Conservation (phyloP, 2,329 filamentous ascomycete genomes). For the Fusarium sp. region DNA sequence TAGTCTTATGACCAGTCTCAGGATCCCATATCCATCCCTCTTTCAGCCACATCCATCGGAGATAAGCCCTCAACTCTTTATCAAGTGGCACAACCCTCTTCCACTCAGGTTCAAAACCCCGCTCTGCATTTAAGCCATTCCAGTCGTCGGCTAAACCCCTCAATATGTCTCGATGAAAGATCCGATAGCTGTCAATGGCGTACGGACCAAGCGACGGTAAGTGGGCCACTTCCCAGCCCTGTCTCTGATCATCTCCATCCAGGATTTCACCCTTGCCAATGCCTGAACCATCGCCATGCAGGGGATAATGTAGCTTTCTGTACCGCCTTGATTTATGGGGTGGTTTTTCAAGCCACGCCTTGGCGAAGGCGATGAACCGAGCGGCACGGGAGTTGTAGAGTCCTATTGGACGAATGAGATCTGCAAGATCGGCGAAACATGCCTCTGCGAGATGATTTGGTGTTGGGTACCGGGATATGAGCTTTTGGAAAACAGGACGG, state of each 20-base stretch:
- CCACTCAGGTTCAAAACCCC: conserved; percentile 26
- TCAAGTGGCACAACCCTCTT: conserved; percentile 30
- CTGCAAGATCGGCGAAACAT: background rate
- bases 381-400: conserved; percentile 30
- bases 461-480: background rate
- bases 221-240: conserved; percentile 32
- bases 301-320: conserved; percentile 28
- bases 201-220: conserved; percentile 30
- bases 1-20: conserved; percentile 1
- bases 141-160: conserved; percentile 6
- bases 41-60: conserved; percentile 36
- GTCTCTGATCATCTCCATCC: conserved; percentile 10
- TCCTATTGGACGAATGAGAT: conserved; percentile 24
- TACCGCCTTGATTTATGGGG: conserved; percentile 10
- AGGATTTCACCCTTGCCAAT: conserved; percentile 24
- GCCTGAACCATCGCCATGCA: background rate
- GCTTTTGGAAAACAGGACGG: background rate
- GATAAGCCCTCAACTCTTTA: conserved; percentile 26
- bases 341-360: conserved; percentile 13
- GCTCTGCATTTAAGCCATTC: background rate
- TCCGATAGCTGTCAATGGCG: conserved; percentile 32
- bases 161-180: conserved; percentile 28
- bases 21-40: conserved; percentile 34
- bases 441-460: conserved; percentile 8
- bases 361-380: conserved; percentile 28